Conservation (phyloP, 1,284 basidiomycete genomes). For the Trichosporon faecale region DNA sequence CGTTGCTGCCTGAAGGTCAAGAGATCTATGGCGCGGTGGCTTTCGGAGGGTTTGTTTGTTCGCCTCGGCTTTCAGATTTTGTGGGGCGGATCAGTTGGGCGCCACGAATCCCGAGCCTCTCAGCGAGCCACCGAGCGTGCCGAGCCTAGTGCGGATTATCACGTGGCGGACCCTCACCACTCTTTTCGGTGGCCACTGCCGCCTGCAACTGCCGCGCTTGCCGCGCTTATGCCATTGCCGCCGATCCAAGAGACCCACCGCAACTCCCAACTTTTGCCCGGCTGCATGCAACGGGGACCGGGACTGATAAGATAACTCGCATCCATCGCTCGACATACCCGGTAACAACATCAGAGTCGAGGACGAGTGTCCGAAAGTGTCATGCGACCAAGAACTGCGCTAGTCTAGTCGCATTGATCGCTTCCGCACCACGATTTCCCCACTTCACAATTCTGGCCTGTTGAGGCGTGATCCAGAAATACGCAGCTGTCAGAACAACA, state of each 20-base stretch:
- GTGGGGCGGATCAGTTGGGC: neutral
- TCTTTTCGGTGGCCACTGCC: neutral
- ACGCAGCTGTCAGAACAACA: neutral
- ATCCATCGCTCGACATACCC: neutral
- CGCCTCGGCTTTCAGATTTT: slow-evolving; percentile 2
- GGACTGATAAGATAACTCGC: neutral
- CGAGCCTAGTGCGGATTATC: neutral
- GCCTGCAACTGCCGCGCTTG: slow-evolving; percentile 3
- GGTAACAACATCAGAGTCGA: neutral
- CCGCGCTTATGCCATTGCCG: neutral
- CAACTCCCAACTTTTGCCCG: neutral
- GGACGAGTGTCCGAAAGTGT: neutral
- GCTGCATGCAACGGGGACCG: neutral
- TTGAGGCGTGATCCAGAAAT: neutral
- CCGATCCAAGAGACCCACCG: neutral
- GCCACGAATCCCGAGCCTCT: neutral
- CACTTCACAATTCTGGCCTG: too few relatives aligned
- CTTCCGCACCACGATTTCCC: neutral
- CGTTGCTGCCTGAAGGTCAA: neutral
- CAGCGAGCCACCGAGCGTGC: too few relatives aligned
- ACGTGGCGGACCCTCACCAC: neutral
- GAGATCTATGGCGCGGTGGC: too few relatives aligned
- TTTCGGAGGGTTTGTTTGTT: neutral
- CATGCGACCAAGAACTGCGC: neutral
- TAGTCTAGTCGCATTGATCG: neutral